Evolutionary conservation across 2,329 filamentous ascomycete genomes (phyloP).

Genomic region (Alternaria viburni): DNA sequence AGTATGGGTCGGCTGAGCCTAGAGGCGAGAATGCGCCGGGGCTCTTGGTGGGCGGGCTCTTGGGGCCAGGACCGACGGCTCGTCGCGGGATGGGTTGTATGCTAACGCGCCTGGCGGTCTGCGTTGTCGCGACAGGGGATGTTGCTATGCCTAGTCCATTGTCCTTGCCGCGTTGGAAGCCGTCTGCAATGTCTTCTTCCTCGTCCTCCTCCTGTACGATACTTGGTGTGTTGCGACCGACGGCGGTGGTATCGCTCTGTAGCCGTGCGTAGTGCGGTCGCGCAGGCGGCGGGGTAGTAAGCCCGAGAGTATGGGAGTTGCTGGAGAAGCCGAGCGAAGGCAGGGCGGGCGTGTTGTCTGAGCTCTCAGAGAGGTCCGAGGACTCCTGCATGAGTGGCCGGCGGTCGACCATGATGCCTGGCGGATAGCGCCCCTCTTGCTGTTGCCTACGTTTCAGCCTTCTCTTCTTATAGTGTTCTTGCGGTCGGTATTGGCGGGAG

Average conservation of each 20-base stretch:
- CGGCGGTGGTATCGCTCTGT: conserved; percentile 42
- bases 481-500: conserved; percentile 1
- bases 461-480: neutral
- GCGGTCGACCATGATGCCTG: conserved; percentile 37
- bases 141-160: conserved; percentile 47
- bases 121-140: conserved; percentile 17
- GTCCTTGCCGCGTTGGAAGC: conserved; percentile 22
- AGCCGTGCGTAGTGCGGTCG: conserved; percentile 47
- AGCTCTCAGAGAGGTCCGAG: conserved; percentile 34
- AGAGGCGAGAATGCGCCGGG: conserved; percentile 31
- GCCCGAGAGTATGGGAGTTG: conserved; percentile 29
- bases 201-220: conserved; percentile 41
- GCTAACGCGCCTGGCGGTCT: conserved; percentile 17
- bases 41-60: conserved; percentile 28
- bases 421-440: neutral
- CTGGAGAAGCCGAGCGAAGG: conserved; percentile 36
- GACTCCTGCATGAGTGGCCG: conserved; percentile 38
- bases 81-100: conserved; percentile 34
- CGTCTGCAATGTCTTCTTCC: conserved; percentile 42
- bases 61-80: conserved; percentile 20
- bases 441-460: conserved; percentile 26
- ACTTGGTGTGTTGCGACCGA: conserved; percentile 36
- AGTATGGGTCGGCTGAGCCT: conserved; percentile 36
- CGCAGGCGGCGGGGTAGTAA: conserved; percentile 34
- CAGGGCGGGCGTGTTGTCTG: conserved; percentile 35